phyloP scores from a whole-genome alignment of 208 protist species.

The Wallacemonas sp. region DNA sequence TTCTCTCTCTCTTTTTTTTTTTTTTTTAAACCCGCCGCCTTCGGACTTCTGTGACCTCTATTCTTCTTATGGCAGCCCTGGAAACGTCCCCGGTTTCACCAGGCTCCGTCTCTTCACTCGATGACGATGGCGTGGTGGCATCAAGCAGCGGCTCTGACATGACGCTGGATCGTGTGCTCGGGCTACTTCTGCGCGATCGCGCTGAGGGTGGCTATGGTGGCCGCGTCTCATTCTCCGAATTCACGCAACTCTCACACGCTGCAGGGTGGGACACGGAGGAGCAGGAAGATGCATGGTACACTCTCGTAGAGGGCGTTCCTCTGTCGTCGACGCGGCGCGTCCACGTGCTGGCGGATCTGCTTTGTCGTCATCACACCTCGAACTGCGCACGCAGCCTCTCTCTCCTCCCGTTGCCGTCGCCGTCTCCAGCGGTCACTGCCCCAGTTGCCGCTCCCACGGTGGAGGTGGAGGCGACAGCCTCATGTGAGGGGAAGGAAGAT shows the following conservation, averaged over 20 bases:
- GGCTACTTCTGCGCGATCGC: constrained; percentile 35
- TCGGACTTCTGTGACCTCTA: no score
- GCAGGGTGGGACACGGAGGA: constrained; percentile 61
- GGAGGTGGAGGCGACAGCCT: no score
- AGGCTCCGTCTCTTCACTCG: neutral
- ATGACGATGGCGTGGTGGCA: neutral
- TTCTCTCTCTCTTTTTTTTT: constrained; percentile 2
- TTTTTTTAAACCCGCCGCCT: constrained; percentile 11
- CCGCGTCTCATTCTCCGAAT: constrained; percentile 49
- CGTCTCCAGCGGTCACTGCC: neutral
- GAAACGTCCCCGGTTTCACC: neutral
- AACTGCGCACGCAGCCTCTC: constrained; percentile 16
- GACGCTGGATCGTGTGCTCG: constrained; percentile 17
- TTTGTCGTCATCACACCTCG: constrained; percentile 28
- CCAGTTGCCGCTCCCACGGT: no score
- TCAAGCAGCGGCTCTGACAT: no score
- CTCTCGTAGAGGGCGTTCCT: constrained; percentile 58
- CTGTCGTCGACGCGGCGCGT: constrained; percentile 39
- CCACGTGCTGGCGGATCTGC: constrained; percentile 40
- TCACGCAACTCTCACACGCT: constrained; percentile 29
- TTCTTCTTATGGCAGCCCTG: constrained; percentile 7
- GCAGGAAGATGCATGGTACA: constrained; percentile 84
- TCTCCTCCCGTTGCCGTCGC: neutral
- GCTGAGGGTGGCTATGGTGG: constrained; percentile 58
- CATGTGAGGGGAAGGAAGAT: no score